Conservation (phyloP, 2,329 filamentous ascomycete genomes). For the Cercospora sojina region DNA sequence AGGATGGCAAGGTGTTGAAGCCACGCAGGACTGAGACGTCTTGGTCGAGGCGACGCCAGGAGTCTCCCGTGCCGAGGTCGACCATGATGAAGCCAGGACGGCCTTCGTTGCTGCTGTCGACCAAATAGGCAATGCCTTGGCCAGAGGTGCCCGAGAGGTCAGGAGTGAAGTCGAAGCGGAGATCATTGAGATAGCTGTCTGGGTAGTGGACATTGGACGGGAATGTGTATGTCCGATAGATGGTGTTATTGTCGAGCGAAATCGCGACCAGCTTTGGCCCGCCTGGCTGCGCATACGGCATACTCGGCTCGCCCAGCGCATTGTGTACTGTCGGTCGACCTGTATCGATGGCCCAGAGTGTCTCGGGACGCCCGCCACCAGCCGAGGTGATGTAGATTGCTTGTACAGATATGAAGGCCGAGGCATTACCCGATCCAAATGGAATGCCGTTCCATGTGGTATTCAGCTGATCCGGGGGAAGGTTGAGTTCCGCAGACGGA, state of each 20-base stretch:
- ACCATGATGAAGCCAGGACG: constrained; percentile 50
- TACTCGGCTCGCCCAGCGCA: constrained; percentile 39
- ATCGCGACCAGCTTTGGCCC: constrained; percentile 49
- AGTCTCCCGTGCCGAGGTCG: constrained; percentile 45
- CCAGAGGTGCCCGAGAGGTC: constrained; percentile 42
- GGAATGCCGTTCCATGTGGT: constrained; percentile 43
- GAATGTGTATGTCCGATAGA: constrained; percentile 46
- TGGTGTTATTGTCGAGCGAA: constrained; percentile 43
- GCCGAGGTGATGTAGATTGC: constrained; percentile 48
- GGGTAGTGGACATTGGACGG: constrained; percentile 46
- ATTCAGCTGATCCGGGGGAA: constrained; percentile 40
- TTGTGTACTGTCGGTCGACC: constrained; percentile 47
- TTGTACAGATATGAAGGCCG: constrained; percentile 47
- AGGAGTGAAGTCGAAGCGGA: constrained; percentile 49
- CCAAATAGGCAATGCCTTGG: constrained; percentile 47
- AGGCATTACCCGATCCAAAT: constrained; percentile 48
- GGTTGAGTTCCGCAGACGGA: constrained; percentile 43
- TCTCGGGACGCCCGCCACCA: constrained; percentile 40
- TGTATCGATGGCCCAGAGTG: constrained; percentile 49
- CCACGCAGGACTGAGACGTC: constrained; percentile 37
- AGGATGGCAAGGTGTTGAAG: constrained; percentile 34
- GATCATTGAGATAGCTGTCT: constrained; percentile 50
- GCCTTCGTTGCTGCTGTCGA: constrained; percentile 49
- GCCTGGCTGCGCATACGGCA: constrained; percentile 48
- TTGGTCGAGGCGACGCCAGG: constrained; percentile 43